These are phyloP conservation scores for Vigna reflexopilosa DNA, from an alignment of 306 rosid genomes.

Conservation along the genomic window DNA sequence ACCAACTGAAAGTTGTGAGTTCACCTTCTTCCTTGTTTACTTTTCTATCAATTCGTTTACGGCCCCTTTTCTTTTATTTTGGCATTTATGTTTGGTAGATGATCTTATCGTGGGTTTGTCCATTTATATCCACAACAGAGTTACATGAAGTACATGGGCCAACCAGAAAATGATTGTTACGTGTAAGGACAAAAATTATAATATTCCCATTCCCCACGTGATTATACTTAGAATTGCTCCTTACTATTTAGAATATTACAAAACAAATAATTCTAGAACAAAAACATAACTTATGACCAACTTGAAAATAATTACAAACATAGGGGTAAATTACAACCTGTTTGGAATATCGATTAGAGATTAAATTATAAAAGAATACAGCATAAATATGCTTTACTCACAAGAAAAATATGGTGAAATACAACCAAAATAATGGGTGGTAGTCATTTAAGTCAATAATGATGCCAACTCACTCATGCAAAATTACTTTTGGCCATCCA, in stretches of 20 bases:
- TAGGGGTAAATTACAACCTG: conserved; percentile 2
- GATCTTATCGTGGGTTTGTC: too few species aligned
- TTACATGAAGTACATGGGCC: background rate
- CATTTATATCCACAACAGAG: too few species aligned
- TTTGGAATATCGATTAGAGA: background rate
- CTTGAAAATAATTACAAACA: background rate
- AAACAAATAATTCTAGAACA: too few species aligned
- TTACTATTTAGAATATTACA: too few species aligned
- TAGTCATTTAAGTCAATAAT: background rate
- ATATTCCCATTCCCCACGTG: background rate
- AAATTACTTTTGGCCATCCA: conserved; percentile 7
- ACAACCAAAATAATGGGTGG: background rate
- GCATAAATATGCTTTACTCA: background rate
- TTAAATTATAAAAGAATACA: background rate
- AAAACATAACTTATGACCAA: too few species aligned
- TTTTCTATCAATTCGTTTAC: too few species aligned
- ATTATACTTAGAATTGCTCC: background rate
- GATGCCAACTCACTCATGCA: background rate
- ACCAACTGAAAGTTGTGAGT: too few species aligned
- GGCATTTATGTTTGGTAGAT: too few species aligned
- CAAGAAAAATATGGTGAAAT: background rate
- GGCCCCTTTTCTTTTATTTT: too few species aligned
- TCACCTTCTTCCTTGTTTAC: too few species aligned
- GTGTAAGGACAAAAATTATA: background rate
- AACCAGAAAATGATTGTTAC: background rate